Base-by-base conservation (phyloP, 73 alveolate genomes). In the Stentor roeselii region DNA sequence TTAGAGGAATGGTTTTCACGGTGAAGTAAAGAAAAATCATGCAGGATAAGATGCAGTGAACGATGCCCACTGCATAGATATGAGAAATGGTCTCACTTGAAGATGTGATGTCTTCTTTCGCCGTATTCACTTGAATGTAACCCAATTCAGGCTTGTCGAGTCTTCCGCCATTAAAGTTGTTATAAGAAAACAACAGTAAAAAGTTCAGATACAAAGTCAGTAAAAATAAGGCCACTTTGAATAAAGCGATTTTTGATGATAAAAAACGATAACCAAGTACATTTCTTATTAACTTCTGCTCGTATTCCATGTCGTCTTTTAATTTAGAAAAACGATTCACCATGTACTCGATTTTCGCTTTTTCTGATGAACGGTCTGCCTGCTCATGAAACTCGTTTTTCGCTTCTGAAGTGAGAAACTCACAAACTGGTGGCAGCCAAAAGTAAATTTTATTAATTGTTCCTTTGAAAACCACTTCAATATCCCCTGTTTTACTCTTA, bases 241-340 rank as follows among this genome's bases (percentile, higher is more conserved):
- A 88, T 41, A 84, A 59, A n/a, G 67, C 77, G 15, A 84, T 89
- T n/a, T 76, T 76, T 39, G 77, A 84, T 31, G 93, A 87, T 50
- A 88, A 76, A n/a, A 88, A 82, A 32, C 87, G 84, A 3, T 82
- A 82, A 39, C 83, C 67, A 77, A 88, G 84, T 59, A 88, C 78
- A n/a, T n/a, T n/a, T 3, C 59, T 78, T 59, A 76, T 86, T 36
- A 88, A 3, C 15, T 42, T 14, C 59, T 86, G 86, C 60, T 88
- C 94, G 60, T 88, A 87, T 76, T 88, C 78, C 36, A 88, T 74
- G 27, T 84, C 88, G 60, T 88, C 89, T 35, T 86, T 88, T 2
- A 86, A 59, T 34, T 39, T 60, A 39, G 76, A 76, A 11, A 91
- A 40, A 60, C 86, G 21, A n/a, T 86, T 85, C 27, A 85, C 78